Conservation (phyloP, 129 eudicot genomes). For the Smallanthus sonchifolius region DNA sequence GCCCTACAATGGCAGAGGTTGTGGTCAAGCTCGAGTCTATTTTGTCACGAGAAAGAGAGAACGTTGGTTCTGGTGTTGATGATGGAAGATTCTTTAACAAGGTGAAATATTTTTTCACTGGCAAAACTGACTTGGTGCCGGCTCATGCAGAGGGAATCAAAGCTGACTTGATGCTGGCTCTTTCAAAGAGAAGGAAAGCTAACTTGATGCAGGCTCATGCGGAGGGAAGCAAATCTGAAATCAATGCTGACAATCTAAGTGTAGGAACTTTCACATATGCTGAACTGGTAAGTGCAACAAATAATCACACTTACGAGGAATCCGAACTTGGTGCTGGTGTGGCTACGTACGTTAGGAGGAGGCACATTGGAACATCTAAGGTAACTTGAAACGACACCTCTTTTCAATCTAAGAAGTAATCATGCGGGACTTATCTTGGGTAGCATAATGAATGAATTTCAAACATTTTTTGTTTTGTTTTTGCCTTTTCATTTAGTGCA, state of each 20-base stretch:
- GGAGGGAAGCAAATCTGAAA: background rate
- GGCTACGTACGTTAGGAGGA: constrained; percentile 19
- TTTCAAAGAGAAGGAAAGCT: background rate
- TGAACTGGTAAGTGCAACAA: constrained; percentile 27
- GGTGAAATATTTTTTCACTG: constrained; percentile 4
- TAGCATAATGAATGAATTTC: background rate
- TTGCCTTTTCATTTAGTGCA: background rate
- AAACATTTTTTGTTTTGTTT: background rate
- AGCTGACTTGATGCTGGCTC: background rate
- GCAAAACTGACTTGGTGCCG: background rate
- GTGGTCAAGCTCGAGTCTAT: constrained; percentile 31
- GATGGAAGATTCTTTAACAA: constrained; percentile 15
- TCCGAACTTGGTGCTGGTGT: constrained; percentile 25
- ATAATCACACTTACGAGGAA: too few species aligned
- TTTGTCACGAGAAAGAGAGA: constrained; percentile 15
- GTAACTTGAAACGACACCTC: constrained; percentile 2
- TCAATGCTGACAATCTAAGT: background rate
- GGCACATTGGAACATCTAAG: background rate
- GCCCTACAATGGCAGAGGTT: constrained; percentile 36
- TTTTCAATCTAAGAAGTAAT: background rate
- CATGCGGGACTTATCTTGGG: background rate
- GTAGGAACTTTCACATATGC: constrained; percentile 8
- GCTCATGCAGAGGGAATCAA: constrained; percentile 1
- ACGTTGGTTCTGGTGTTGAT: background rate
- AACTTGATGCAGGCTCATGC: background rate